Percentiles rank a stretch among this genome's conserved stretches.
These are phyloP conservation scores for Eimeria falciformis DNA, from an alignment of 169 alveolate genomes.

Conservation along the genomic window DNA sequence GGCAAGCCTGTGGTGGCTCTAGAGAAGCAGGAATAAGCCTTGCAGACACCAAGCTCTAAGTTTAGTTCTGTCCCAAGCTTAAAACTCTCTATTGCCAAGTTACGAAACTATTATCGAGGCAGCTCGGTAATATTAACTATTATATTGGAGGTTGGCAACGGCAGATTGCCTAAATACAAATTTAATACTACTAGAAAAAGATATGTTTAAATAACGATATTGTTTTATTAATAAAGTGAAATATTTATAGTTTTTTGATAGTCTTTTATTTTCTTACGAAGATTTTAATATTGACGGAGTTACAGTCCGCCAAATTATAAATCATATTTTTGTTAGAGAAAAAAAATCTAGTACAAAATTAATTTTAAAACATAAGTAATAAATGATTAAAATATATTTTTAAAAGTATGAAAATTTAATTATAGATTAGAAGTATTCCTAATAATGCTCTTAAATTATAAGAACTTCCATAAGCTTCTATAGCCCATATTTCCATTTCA, in stretches of 20 bases:
- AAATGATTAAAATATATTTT: constrained; percentile 50
- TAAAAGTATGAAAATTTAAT: constrained; percentile 64
- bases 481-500: too few species aligned
- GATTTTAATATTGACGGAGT: constrained; percentile 1
- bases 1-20: too few species aligned
- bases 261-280: neutral
- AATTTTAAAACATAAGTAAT: constrained; percentile 34
- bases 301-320: constrained; percentile 3
- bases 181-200: constrained; percentile 20
- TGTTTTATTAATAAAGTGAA: constrained; percentile 49
- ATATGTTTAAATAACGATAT: constrained; percentile 46
- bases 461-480: too few species aligned
- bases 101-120: too few species aligned
- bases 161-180: neutral
- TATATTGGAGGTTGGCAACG: too few species aligned
- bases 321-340: constrained; percentile 17
- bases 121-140: too few species aligned
- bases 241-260: constrained; percentile 47
- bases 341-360: constrained; percentile 14
- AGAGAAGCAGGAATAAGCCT: too few species aligned
- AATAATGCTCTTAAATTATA: too few species aligned
- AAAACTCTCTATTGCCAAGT: too few species aligned
- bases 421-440: too few species aligned
- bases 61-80: too few species aligned
- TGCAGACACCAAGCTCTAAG: too few species aligned